A percentile compares a stretch with the other conserved stretches of the same genome.
These are phyloP conservation scores for Penicillium sp. DNA, from an alignment of 2,329 filamentous ascomycete genomes.

Conservation along the genomic window DNA sequence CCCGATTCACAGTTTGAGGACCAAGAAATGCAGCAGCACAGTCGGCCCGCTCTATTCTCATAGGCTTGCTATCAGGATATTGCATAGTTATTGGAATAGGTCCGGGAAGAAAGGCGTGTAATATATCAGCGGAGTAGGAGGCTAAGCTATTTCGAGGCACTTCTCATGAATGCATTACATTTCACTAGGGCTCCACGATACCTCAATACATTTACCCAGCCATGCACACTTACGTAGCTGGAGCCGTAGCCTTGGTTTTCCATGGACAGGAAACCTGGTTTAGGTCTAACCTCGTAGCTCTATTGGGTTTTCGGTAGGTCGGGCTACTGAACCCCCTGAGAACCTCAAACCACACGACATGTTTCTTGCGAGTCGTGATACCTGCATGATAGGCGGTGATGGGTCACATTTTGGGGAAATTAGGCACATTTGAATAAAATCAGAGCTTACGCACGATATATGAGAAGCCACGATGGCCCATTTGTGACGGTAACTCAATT, in stretches of 20 bases:
- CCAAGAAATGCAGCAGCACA: constrained; percentile 37
- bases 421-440: background rate
- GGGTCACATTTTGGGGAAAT: background rate
- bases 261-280: background rate
- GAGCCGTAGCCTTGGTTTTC: background rate
- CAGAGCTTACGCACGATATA: background rate
- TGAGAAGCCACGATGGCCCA: no score
- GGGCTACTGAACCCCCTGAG: no score
- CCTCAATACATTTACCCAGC: background rate
- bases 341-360: background rate
- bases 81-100: background rate
- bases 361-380: background rate
- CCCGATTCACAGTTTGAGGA: constrained; percentile 47
- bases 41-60: constrained; percentile 39
- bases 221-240: background rate
- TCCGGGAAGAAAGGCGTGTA: constrained; percentile 22
- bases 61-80: constrained; percentile 21
- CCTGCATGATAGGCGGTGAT: background rate
- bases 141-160: constrained; percentile 23
- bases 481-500: background rate
- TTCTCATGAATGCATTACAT: constrained; percentile 16
- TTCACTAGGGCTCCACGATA: constrained; percentile 5
- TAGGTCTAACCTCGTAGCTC: background rate
- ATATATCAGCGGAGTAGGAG: constrained; percentile 25
- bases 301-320: no score